Conservation (phyloP, 305 asterid genomes). For the Fraxinus sp. region DNA sequence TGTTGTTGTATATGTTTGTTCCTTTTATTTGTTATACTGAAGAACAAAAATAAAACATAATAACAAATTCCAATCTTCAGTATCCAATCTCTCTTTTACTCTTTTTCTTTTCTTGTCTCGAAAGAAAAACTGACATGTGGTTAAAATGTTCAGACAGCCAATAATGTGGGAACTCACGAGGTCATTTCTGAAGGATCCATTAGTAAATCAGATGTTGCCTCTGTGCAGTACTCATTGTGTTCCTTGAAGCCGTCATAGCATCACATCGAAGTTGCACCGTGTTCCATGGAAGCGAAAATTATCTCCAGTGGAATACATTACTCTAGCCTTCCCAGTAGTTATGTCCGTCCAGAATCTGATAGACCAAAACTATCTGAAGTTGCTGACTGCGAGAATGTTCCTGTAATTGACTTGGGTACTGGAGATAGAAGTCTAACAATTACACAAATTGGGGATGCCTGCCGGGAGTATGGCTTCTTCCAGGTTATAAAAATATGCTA, state of each 20-base stretch:
- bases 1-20: background rate
- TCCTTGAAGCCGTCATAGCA: conserved; percentile 4
- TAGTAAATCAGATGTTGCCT: conserved; percentile 12
- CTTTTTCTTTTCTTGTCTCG: background rate
- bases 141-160: conserved; percentile 23
- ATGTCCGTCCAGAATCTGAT: conserved; percentile 74
- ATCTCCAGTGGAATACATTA: conserved; percentile 53
- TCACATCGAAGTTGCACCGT: conserved; percentile 9
- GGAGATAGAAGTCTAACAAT: conserved; percentile 35
- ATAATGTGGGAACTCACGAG: conserved; percentile 20
- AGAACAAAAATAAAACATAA: background rate
- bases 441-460: conserved; percentile 58
- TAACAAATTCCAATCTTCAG: background rate
- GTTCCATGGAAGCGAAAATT: conserved; percentile 60
- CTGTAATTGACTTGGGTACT: conserved; percentile 59
- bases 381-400: conserved; percentile 47
- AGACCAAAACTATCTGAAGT: conserved; percentile 68
- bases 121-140: background rate
- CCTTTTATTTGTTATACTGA: background rate
- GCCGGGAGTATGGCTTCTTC: conserved; percentile 67
- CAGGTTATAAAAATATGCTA: conserved; percentile 47
- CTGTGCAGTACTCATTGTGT: background rate
- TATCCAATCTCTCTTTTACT: background rate
- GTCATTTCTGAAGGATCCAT: conserved; percentile 15
- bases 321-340: conserved; percentile 60